These are phyloP conservation scores for Striga asiatica DNA, from an alignment of 257 asterid species.

Conservation along the genomic window DNA sequence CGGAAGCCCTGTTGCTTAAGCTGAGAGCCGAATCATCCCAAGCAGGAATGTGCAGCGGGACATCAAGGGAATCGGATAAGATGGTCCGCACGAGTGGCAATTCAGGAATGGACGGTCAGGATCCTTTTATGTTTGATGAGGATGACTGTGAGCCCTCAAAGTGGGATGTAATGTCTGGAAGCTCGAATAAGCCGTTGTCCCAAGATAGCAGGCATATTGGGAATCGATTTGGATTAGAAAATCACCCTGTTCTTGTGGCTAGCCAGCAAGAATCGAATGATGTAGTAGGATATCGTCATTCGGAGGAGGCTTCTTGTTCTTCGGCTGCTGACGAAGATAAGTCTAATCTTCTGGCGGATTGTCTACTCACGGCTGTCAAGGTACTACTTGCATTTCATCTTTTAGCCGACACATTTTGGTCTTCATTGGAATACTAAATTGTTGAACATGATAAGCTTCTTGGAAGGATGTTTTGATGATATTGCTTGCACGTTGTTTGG, in stretches of 20 bases:
- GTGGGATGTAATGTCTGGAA: slow-evolving; percentile 56
- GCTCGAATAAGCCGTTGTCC: slow-evolving; percentile 22
- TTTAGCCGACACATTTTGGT: too few relatives aligned
- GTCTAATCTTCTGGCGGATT: slow-evolving; percentile 54
- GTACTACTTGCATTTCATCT: slow-evolving; percentile 20
- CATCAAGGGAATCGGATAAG: slow-evolving; percentile 22
- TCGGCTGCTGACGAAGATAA: slow-evolving; percentile 28
- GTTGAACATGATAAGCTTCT: too few relatives aligned
- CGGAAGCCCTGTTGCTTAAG: slow-evolving; percentile 38
- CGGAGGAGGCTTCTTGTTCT: slow-evolving; percentile 44
- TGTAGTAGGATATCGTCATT: slow-evolving; percentile 18
- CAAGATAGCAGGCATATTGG: slow-evolving; percentile 23
- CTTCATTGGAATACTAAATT: too few relatives aligned
- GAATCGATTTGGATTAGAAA: slow-evolving; percentile 19
- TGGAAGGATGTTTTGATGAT: too few relatives aligned
- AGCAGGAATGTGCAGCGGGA: slow-evolving; percentile 45
- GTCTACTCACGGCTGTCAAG: slow-evolving; percentile 77
- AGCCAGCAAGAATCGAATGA: slow-evolving; percentile 42
- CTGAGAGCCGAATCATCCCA: slow-evolving; percentile 45
- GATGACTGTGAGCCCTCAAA: slow-evolving; percentile 54
- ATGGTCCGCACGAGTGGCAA: slow-evolving; percentile 16
- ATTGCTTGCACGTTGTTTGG: too few relatives aligned
- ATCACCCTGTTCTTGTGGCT: slow-evolving; percentile 10
- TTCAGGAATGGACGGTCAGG: slow-evolving; percentile 31
- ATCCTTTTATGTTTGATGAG: slow-evolving; percentile 64